phyloP scores from a whole-genome alignment of 805 yeast genomes.

The Candida patagonica region DNA sequence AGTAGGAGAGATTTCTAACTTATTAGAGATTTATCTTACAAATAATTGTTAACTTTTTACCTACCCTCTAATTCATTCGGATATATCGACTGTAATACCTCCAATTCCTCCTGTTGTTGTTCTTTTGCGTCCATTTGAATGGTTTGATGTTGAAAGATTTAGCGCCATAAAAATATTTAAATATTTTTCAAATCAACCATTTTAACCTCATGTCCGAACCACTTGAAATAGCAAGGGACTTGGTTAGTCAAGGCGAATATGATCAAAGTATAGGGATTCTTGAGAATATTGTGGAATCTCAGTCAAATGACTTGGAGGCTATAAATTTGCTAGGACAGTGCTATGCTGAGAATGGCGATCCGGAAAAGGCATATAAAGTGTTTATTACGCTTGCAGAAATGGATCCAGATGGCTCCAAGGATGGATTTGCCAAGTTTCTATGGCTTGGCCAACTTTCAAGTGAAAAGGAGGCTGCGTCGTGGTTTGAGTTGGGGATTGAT shows the following conservation, averaged over 20 bases:
- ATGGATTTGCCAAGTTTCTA: conserved; percentile 68
- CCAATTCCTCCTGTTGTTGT: conserved; percentile 85
- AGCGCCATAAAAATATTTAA: neutral
- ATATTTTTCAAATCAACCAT: neutral
- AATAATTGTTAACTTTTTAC: conserved; percentile 1
- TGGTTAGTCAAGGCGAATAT: conserved; percentile 41
- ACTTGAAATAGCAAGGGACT: conserved; percentile 32
- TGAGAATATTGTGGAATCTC: conserved; percentile 21
- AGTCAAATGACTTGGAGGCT: conserved; percentile 10
- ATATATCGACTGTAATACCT: conserved; percentile 80
- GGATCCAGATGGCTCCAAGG: conserved; percentile 57
- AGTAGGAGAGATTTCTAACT: conserved; percentile 33
- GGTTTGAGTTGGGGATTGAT: conserved; percentile 54
- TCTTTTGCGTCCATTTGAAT: conserved; percentile 50
- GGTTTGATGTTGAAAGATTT: neutral
- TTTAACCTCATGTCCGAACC: conserved; percentile 6
- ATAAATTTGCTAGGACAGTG: conserved; percentile 55
- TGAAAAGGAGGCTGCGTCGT: conserved; percentile 60
- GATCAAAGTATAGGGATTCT: conserved; percentile 45
- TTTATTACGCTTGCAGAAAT: conserved; percentile 52
- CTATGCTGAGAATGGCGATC: conserved; percentile 67
- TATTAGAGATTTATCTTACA: conserved; percentile 5
- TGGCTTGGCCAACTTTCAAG: conserved; percentile 89
- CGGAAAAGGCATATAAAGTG: conserved; percentile 65
- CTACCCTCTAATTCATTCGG: conserved; percentile 65